Evolutionary conservation across 2,329 filamentous ascomycete genomes (phyloP), one percentile per base, ranked within the genome.

Genomic region (Fusarium foetens): DNA sequence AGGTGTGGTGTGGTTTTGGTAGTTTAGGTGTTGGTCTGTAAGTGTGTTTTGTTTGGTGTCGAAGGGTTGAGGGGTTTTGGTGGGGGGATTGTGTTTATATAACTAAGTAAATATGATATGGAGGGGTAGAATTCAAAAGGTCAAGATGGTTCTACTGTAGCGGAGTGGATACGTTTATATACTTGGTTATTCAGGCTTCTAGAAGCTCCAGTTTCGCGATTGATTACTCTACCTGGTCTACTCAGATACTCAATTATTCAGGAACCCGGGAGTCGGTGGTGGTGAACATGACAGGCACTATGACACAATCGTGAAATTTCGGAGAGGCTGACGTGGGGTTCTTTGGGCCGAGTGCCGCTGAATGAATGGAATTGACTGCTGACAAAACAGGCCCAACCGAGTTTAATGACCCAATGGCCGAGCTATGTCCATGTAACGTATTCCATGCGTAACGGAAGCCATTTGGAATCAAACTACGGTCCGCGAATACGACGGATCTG

Each of bases 271-370:
- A 52, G 60, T 73, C 70, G 70, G 70, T 38, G 60, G 59, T 75
- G 73, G 71, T 76, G 69, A 71, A 66, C 65, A 68, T 67, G 66
- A 58, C 70, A 48, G 55, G 63, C 57, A 43, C 35, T 48, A 76
- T 76, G 74, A 75, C 74, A 76, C 74, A 74, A 76, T 71, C 49
- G 54, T 42, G 45, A 71, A 70, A 71, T 65, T 68, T 58, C 33
- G 42, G 52, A 53, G 36, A 36, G 35, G 42, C 29, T 62, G 39
- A 60, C 68, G 64, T 71, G 69, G 59, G 60, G 55, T 43, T 49
- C 29, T 33, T 49, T 42, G 41, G 58, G 51, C 70, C 70, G 70
- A 73, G 58, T 70, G 58, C 70, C 70, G 70, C 41, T 41, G 19
- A 41, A 39, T 52, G 39, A 38, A 43, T 62, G 43, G 35, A 61